Evolutionary conservation across 2,329 filamentous ascomycete species (phyloP).

Genomic region (Cladosporium sphaerospermum): DNA sequence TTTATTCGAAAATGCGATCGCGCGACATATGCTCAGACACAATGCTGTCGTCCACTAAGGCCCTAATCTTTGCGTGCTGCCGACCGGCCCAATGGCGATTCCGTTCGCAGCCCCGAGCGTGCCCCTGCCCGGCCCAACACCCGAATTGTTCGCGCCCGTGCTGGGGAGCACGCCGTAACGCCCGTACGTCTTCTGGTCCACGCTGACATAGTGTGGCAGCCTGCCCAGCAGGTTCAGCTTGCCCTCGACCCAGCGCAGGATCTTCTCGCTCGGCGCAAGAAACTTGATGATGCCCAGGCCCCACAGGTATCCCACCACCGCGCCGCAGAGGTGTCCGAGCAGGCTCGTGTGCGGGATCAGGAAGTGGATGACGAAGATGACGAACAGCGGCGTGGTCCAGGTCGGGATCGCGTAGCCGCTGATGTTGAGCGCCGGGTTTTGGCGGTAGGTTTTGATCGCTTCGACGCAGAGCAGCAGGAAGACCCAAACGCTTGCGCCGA

Average conservation of each 20-base stretch:
- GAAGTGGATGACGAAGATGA: conserved; percentile 67
- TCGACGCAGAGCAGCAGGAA: conserved; percentile 82
- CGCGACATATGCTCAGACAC: neutral
- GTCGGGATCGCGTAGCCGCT: conserved; percentile 72
- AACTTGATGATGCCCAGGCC: conserved; percentile 85
- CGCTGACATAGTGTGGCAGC: conserved; percentile 84
- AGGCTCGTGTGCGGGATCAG: conserved; percentile 77
- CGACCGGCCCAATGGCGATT: conserved; percentile 55
- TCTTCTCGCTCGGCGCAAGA: conserved; percentile 81
- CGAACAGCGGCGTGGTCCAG: conserved; percentile 79
- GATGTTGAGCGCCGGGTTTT: conserved; percentile 69
- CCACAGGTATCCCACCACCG: conserved; percentile 80
- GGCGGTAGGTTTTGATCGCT: conserved; percentile 75
- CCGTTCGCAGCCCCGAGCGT: conserved; percentile 27
- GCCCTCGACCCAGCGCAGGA: conserved; percentile 78
- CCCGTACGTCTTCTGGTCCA: conserved; percentile 94
- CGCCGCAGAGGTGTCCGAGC: conserved; percentile 77
- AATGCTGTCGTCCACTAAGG: conserved; percentile 41
- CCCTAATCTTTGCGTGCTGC: conserved; percentile 61
- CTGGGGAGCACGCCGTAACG: conserved; percentile 78
- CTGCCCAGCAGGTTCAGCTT: conserved; percentile 79
- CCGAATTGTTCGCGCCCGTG: conserved; percentile 17
- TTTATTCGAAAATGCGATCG: neutral
- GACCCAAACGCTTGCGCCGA: conserved; percentile 88
- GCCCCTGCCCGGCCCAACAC: conserved; percentile 22